phyloP scores from a whole-genome alignment of 108 stramenopile species.

The Cyclotella atomus region DNA sequence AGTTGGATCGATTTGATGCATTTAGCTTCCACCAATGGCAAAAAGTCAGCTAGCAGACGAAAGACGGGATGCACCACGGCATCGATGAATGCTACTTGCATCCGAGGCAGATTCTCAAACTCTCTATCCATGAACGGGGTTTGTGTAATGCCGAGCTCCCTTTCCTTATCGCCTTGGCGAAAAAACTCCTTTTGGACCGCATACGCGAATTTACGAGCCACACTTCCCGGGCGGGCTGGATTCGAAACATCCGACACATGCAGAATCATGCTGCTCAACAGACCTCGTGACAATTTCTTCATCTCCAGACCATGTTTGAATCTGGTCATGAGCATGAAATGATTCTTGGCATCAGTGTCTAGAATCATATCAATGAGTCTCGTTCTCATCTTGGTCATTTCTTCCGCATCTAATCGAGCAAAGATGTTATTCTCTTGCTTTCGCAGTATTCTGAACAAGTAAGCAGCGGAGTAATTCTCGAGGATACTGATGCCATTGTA shows the following conservation, averaged over 20 bases:
- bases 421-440: conserved; percentile 57
- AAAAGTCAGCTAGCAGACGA: conserved; percentile 48
- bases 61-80: conserved; percentile 53
- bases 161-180: conserved; percentile 58
- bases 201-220: conserved; percentile 55
- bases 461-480: conserved; percentile 70
- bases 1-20: conserved; percentile 51
- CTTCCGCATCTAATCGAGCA: conserved; percentile 34
- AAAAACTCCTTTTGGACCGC: conserved; percentile 58
- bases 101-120: conserved; percentile 55
- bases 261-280: conserved; percentile 56
- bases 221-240: conserved; percentile 41
- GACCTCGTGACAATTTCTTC: conserved; percentile 53
- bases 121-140: conserved; percentile 53
- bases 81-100: conserved; percentile 60
- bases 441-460: conserved; percentile 56
- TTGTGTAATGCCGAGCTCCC: conserved; percentile 23
- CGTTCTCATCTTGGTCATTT: conserved; percentile 45
- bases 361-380: conserved; percentile 57
- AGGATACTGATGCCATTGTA: conserved; percentile 71
- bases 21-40: conserved; percentile 44
- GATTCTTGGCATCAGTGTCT: conserved; percentile 61
- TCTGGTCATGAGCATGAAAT: conserved; percentile 49
- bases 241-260: conserved; percentile 57
- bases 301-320: conserved; percentile 60